phyloP scores from a whole-genome alignment of 352 stramenopile genomes.

The Globisporangium yorkense region DNA sequence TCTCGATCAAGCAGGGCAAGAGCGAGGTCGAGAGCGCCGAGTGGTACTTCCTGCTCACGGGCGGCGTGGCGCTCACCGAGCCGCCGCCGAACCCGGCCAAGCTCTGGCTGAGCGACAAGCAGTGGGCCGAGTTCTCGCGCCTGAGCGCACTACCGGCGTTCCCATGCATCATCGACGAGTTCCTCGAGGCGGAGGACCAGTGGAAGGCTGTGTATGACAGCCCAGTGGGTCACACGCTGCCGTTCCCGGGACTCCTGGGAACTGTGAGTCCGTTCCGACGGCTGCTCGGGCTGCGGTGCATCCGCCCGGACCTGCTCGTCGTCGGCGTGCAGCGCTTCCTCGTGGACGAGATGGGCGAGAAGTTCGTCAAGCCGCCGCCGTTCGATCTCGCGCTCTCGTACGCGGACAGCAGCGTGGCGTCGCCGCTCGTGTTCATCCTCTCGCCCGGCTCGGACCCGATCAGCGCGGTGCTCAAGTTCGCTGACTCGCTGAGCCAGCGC shows the following conservation, averaged over 20 bases:
- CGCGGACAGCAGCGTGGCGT: slow-evolving; percentile 78
- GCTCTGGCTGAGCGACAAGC: slow-evolving; percentile 89
- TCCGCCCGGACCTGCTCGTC: slow-evolving; percentile 82
- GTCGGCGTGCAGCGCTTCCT: slow-evolving; percentile 91
- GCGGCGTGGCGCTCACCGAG: slow-evolving; percentile 85
- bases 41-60: slow-evolving; percentile 94
- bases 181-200: slow-evolving; percentile 59
- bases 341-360: slow-evolving; percentile 85
- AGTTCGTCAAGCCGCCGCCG: slow-evolving; percentile 87
- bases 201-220: slow-evolving; percentile 91
- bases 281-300: slow-evolving; percentile 73
- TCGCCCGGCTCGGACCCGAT: slow-evolving; percentile 90
- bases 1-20: slow-evolving; percentile 82
- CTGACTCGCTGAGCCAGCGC: slow-evolving; percentile 63
- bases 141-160: slow-evolving; percentile 79
- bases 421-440: slow-evolving; percentile 91
- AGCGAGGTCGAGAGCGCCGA: slow-evolving; percentile 75
- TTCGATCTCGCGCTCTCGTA: slow-evolving; percentile 89
- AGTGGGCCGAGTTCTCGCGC: slow-evolving; percentile 91
- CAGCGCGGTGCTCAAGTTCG: slow-evolving; percentile 87
- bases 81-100: slow-evolving; percentile 88
- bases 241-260: slow-evolving; percentile 64
- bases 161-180: slow-evolving; percentile 73
- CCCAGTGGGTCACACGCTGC: slow-evolving; percentile 66
- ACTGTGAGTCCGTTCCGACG: slow-evolving; percentile 63